These are phyloP conservation scores for Lodderomyces pseudojiufengensis DNA, from an alignment of 1,139 yeast species.

Conservation along the genomic window DNA sequence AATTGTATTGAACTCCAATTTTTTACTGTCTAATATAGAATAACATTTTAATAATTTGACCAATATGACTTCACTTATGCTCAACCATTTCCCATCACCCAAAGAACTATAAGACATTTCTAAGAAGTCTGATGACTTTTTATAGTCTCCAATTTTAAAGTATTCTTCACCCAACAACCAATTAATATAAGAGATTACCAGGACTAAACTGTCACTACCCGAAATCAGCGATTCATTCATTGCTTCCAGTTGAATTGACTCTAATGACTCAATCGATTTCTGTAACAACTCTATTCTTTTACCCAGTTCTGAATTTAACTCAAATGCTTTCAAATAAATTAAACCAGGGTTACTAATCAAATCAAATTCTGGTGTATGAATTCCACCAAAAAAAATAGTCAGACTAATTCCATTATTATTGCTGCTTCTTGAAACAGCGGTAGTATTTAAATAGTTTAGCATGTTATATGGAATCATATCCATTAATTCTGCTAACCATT, in stretches of 20 bases:
- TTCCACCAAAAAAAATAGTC: constrained; percentile 32
- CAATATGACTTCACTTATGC: constrained; percentile 11
- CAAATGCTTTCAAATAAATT: constrained; percentile 24
- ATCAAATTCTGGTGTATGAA: constrained; percentile 24
- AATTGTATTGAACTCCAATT: constrained; percentile 9
- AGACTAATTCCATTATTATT: constrained; percentile 9
- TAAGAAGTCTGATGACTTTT: constrained; percentile 11
- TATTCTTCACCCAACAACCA: constrained; percentile 51
- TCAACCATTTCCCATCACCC: constrained; percentile 8
- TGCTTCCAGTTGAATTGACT: constrained; percentile 9
- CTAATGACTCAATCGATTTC: constrained; percentile 28
- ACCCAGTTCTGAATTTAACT: constrained; percentile 4
- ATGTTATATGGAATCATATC: constrained; percentile 41
- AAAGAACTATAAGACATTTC: constrained; percentile 12
- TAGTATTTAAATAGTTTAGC: constrained; percentile 24
- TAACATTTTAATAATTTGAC: constrained; percentile 14
- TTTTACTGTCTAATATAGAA: constrained; percentile 3
- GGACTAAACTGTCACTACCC: constrained; percentile 8
- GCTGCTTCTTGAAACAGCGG: constrained; percentile 10
- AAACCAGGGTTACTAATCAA: constrained; percentile 30
- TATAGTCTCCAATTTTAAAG: constrained; percentile 8
- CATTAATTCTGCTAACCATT: constrained; percentile 59
- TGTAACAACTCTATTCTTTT: constrained; percentile 27
- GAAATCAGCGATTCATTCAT: constrained; percentile 7
- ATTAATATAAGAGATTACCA: constrained; percentile 28